Conservation (phyloP, 2,329 filamentous ascomycete species). For the Coniochaeta prunicola region DNA sequence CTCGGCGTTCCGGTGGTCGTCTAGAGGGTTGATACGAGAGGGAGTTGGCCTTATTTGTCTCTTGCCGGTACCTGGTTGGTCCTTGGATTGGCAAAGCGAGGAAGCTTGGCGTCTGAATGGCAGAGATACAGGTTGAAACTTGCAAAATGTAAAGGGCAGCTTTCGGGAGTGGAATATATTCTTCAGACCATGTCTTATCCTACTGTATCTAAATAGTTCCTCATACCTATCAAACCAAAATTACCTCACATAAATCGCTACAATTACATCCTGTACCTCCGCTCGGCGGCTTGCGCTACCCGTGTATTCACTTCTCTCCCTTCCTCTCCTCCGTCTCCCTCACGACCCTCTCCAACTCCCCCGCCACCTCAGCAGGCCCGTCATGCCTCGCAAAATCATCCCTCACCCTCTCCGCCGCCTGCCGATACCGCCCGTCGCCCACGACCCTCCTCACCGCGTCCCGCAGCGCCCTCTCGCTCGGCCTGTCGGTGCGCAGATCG, state of each 20-base stretch:
- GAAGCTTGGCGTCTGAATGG: background rate
- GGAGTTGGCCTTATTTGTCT: too few relatives aligned
- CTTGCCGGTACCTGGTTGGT: too few relatives aligned
- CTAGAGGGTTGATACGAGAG: too few relatives aligned
- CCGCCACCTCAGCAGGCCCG: conserved; percentile 6
- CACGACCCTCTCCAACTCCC: conserved; percentile 8
- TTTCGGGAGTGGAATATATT: background rate
- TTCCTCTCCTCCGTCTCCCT: background rate
- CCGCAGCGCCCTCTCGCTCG: conserved; percentile 4
- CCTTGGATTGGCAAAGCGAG: background rate
- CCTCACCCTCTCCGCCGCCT: conserved; percentile 5
- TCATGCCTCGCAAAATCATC: conserved; percentile 10
- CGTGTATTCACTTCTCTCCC: too few relatives aligned
- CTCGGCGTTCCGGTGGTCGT: too few relatives aligned
- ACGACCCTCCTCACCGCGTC: conserved; percentile 9
- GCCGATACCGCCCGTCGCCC: background rate
- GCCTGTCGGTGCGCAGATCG: conserved; percentile 28
- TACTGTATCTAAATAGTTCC: too few relatives aligned
- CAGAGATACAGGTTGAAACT: background rate
- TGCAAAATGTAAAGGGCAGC: background rate
- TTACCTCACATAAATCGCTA: background rate
- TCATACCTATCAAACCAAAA: too few relatives aligned
- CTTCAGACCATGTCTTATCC: background rate
- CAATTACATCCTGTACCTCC: background rate
- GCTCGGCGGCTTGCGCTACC: too few relatives aligned